A percentile compares a stretch with the other conserved stretches of the same genome.
Conservation (phyloP, 1,284 basidiomycete genomes). For the Albatrellus sp. region DNA sequence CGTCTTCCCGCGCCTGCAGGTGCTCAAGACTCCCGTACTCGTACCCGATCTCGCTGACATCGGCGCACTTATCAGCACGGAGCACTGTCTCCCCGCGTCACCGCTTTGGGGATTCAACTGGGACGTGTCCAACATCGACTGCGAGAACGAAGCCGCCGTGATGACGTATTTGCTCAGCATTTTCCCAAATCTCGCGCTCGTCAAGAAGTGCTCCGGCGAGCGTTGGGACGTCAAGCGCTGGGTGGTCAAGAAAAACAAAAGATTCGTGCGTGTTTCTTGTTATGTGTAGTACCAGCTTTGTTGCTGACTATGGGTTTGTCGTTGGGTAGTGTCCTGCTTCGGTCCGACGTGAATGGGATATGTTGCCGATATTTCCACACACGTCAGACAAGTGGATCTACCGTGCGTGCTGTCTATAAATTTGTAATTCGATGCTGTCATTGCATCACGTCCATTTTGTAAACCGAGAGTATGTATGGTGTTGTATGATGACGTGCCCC, state of each 20-base stretch:
- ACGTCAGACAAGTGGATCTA: neutral
- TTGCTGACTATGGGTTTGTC: neutral
- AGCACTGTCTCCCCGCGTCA: neutral
- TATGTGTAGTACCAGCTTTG: neutral
- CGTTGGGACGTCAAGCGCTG: neutral
- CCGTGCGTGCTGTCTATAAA: neutral
- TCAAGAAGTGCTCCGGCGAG: conserved; percentile 1
- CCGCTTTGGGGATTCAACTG: conserved; percentile 2
- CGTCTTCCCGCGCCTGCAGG: neutral
- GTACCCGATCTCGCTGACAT: neutral
- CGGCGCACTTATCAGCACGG: neutral
- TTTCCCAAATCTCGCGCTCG: neutral
- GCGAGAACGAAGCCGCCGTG: neutral
- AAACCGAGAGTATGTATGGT: no score
- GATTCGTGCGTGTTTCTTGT: neutral
- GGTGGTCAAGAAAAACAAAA: neutral
- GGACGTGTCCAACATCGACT: conserved; percentile 1
- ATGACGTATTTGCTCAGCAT: neutral
- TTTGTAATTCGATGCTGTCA: no score
- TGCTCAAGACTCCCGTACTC: conserved; percentile 1
- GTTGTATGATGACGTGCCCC: no score
- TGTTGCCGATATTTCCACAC: neutral
- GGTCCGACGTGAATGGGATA: neutral
- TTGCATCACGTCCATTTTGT: no score
- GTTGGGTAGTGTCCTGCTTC: neutral